These are phyloP conservation scores for Leavenworthia alabamica DNA, from an alignment of 345 rosid genomes.

Conservation along the genomic window DNA sequence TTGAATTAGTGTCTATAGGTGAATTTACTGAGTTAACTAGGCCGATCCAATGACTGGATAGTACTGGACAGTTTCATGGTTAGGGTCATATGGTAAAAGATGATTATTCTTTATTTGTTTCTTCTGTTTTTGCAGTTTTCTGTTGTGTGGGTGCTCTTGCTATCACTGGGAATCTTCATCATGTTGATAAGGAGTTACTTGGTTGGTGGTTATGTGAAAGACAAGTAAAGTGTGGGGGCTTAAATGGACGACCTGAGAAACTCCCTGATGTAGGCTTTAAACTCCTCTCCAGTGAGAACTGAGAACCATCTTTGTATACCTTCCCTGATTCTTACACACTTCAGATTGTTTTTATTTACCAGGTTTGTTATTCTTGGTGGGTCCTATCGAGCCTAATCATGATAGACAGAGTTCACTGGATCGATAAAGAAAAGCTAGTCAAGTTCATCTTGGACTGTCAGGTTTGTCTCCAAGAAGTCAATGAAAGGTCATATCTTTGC, in stretches of 20 bases:
- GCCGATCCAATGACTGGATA: neutral
- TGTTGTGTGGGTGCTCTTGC: constrained; percentile 97
- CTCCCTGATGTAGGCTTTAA: constrained; percentile 69
- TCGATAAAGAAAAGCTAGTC: constrained; percentile 63
- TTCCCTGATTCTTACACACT: neutral
- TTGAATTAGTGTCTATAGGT: neutral
- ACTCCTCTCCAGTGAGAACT: neutral
- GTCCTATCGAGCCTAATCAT: constrained; percentile 87
- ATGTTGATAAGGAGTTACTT: constrained; percentile 82
- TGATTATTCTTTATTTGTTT: neutral
- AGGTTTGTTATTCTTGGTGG: constrained; percentile 98
- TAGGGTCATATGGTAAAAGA: neutral
- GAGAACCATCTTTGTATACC: neutral
- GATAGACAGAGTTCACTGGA: constrained; percentile 89
- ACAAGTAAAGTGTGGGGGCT: constrained; percentile 72
- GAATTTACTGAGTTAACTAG: neutral
- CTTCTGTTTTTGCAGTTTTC: constrained; percentile 50
- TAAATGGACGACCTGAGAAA: constrained; percentile 91
- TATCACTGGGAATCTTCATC: constrained; percentile 71
- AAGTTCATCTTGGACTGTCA: constrained; percentile 72
- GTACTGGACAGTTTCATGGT: neutral
- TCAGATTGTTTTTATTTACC: constrained; percentile 4
- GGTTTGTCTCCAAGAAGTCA: constrained; percentile 45
- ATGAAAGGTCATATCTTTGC: neutral
- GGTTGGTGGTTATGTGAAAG: constrained; percentile 97